phyloP scores from a whole-genome alignment of 1,284 basidiomycete species.

The Microbotryomycetes sp. region DNA sequence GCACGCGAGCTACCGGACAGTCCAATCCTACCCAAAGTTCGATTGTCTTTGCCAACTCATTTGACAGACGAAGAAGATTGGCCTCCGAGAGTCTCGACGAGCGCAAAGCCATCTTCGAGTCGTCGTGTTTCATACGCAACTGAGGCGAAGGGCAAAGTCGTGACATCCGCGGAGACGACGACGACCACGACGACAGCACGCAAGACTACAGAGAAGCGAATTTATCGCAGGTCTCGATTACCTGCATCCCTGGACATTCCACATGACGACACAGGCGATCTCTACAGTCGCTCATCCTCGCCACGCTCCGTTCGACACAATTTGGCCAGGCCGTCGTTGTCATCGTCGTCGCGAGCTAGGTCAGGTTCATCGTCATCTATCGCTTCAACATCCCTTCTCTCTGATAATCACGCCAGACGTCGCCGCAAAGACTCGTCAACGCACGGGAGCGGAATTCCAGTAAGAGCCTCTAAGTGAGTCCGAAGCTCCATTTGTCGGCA shows the following conservation, averaged over 20 bases:
- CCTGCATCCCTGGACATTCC: conserved; percentile 3
- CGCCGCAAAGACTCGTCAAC: no score
- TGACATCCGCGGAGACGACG: conserved; percentile 12
- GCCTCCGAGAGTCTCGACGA: background rate
- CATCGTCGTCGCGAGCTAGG: background rate
- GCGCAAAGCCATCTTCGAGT: background rate
- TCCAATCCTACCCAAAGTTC: conserved; percentile 14
- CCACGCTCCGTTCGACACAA: background rate
- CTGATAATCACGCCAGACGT: no score
- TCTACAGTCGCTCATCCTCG: background rate
- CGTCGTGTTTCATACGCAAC: background rate
- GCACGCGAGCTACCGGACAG: background rate
- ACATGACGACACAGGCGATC: background rate
- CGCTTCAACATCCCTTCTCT: background rate
- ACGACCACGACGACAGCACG: conserved; percentile 15
- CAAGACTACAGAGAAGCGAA: conserved; percentile 10
- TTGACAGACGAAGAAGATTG: conserved; percentile 13
- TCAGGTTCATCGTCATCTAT: background rate
- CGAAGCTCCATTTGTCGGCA: no score
- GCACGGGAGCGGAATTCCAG: no score
- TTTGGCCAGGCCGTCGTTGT: background rate
- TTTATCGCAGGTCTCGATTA: conserved; percentile 1
- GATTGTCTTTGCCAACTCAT: conserved; percentile 9
- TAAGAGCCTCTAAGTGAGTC: no score
- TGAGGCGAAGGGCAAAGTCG: no score